Evolutionary conservation across 2,329 filamentous ascomycete species (phyloP).

Genomic region (Pyrenochaeta sp.): DNA sequence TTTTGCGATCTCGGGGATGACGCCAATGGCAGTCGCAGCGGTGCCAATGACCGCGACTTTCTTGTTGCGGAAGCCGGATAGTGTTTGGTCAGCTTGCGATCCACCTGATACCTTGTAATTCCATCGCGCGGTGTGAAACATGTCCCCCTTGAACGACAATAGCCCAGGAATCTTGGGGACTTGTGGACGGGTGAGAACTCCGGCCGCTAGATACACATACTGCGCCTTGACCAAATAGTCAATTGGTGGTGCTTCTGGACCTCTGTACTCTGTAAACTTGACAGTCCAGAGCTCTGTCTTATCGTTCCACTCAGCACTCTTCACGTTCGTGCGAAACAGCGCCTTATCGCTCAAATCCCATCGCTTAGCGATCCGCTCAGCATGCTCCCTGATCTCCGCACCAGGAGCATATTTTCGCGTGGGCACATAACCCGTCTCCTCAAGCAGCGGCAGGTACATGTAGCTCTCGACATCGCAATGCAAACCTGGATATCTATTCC

Average conservation of each 20-base stretch:
- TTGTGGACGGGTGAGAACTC: neutral
- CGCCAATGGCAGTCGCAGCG: constrained; percentile 44
- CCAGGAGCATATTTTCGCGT: constrained; percentile 54
- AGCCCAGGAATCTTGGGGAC: constrained; percentile 49
- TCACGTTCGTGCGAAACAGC: constrained; percentile 1
- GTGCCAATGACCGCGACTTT: constrained; percentile 45
- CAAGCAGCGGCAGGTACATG: constrained; percentile 56
- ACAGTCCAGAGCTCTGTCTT: constrained; percentile 40
- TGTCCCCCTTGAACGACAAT: constrained; percentile 16
- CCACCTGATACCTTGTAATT: constrained; percentile 37
- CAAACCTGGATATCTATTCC: constrained; percentile 57
- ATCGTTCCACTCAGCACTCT: constrained; percentile 56
- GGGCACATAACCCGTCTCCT: constrained; percentile 56
- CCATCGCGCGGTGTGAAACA: constrained; percentile 45
- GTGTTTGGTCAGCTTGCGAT: constrained; percentile 19
- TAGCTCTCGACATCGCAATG: constrained; percentile 67
- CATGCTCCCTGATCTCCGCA: constrained; percentile 4
- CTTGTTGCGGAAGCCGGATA: constrained; percentile 48
- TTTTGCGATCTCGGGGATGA: constrained; percentile 52
- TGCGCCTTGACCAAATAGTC: no score
- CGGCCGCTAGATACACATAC: neutral
- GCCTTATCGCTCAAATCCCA: constrained; percentile 21
- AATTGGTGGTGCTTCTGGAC: neutral
- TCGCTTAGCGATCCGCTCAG: constrained; percentile 1
- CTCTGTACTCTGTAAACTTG: constrained; percentile 23